Percentiles rank a stretch among this genome's conserved stretches.
These are phyloP conservation scores for Alternaria gansuensis DNA, from an alignment of 2,329 filamentous ascomycete genomes.

Conservation along the genomic window DNA sequence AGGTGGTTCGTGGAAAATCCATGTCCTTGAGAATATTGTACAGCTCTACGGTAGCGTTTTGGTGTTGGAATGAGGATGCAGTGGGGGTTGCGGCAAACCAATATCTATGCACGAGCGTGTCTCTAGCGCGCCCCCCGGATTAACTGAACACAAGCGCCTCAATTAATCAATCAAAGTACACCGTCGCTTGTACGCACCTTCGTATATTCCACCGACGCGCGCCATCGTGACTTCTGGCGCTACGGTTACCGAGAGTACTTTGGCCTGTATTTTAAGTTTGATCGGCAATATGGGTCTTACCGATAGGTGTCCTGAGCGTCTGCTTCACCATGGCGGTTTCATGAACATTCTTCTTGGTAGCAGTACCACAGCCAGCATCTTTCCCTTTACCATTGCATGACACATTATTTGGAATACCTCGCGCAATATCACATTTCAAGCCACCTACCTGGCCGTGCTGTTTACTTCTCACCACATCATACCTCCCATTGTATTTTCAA, in stretches of 20 bases:
- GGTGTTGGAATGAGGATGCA: too few species aligned
- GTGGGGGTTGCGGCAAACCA: background rate
- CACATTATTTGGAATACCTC: background rate
- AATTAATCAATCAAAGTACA: slow-evolving; percentile 15
- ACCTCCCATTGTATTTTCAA: slow-evolving; percentile 14
- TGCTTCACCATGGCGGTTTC: slow-evolving; percentile 16
- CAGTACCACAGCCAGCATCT: slow-evolving; percentile 1
- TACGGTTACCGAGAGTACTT: slow-evolving; percentile 14
- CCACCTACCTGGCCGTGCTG: background rate
- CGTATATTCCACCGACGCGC: slow-evolving; percentile 13
- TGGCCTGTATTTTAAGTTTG: slow-evolving; percentile 15
- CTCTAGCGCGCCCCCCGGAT: slow-evolving; percentile 15
- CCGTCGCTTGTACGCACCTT: slow-evolving; percentile 17
- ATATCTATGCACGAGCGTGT: slow-evolving; percentile 13
- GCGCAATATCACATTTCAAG: background rate
- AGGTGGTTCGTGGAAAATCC: too few species aligned
- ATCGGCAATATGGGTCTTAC: slow-evolving; percentile 21
- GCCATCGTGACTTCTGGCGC: slow-evolving; percentile 6
- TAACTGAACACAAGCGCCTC: slow-evolving; percentile 11
- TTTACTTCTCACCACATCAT: slow-evolving; percentile 2
- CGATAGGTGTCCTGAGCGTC: slow-evolving; percentile 30
- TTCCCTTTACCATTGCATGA: slow-evolving; percentile 7
- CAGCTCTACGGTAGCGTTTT: too few species aligned
- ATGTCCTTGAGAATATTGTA: too few species aligned
- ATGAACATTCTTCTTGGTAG: slow-evolving; percentile 10